These are phyloP conservation scores for Aspergillus thermomutatus DNA, from an alignment of 2,329 filamentous ascomycete genomes.

Conservation along the genomic window DNA sequence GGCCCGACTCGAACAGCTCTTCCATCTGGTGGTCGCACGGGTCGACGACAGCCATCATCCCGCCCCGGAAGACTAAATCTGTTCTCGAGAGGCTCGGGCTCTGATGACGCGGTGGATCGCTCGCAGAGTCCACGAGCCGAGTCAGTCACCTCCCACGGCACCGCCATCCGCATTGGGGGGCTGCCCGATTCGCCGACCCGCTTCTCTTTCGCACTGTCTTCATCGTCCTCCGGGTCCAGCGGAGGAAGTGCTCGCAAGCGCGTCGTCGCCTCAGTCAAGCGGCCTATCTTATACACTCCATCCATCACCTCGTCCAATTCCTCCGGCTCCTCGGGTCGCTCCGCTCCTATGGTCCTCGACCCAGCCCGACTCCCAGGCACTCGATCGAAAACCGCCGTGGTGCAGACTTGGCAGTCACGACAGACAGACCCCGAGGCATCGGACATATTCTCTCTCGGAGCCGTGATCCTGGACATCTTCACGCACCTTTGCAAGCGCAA, in stretches of 20 bases:
- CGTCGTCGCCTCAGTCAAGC: slow-evolving; percentile 20
- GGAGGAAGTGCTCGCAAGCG: slow-evolving; percentile 15
- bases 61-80: slow-evolving; percentile 19
- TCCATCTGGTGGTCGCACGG: slow-evolving; percentile 42
- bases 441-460: slow-evolving; percentile 59
- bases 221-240: slow-evolving; percentile 33
- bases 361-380: slow-evolving; percentile 31
- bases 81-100: slow-evolving; percentile 17
- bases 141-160: slow-evolving; percentile 33
- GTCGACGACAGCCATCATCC: slow-evolving; percentile 22
- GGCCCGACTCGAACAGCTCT: slow-evolving; percentile 28
- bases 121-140: slow-evolving; percentile 24
- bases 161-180: slow-evolving; percentile 31
- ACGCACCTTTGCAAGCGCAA: slow-evolving; percentile 58
- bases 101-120: slow-evolving; percentile 9
- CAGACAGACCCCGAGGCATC: slow-evolving; percentile 37
- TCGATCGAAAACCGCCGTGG: slow-evolving; percentile 26
- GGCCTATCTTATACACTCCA: slow-evolving; percentile 30
- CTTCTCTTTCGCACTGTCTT: slow-evolving; percentile 31
- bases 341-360: slow-evolving; percentile 10
- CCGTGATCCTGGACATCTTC: slow-evolving; percentile 57
- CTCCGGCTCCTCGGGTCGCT: slow-evolving; percentile 19
- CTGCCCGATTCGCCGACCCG: slow-evolving; percentile 26
- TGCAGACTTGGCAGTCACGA: slow-evolving; percentile 39
- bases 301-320: slow-evolving; percentile 32